phyloP scores from a whole-genome alignment of 139 green algal genomes.

The Closterium sp. region DNA sequence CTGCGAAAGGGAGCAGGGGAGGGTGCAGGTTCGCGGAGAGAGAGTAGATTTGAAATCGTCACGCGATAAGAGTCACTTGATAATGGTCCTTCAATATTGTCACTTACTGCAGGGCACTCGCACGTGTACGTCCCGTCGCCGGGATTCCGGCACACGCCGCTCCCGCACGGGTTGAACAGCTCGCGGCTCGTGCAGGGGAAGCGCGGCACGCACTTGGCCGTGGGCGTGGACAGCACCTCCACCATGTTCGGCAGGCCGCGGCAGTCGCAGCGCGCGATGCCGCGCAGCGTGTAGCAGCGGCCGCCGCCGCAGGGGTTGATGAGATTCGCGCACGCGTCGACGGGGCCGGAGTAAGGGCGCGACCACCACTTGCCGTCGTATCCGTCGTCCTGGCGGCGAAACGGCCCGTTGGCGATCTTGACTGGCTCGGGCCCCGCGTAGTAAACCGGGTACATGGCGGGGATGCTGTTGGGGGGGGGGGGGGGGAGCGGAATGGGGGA shows the following conservation, averaged over 20 bases:
- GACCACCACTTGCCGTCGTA: constrained; percentile 3
- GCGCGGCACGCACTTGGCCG: not conserved
- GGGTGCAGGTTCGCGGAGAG: no score
- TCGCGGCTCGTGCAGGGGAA: constrained; percentile 4
- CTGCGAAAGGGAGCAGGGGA: not conserved
- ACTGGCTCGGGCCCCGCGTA: not conserved
- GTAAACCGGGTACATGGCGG: not conserved
- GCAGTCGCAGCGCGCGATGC: not conserved
- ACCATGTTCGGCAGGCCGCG: not conserved
- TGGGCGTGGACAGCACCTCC: not conserved
- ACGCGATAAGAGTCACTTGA: no score
- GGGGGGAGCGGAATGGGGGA: not conserved
- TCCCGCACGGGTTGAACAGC: constrained; percentile 17
- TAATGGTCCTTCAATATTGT: no score
- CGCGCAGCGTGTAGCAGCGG: not conserved
- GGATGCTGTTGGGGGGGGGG: not conserved
- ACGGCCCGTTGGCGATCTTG: not conserved
- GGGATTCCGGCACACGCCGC: constrained; percentile 15
- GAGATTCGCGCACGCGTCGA: not conserved
- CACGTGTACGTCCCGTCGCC: constrained; percentile 31
- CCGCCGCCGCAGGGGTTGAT: constrained; percentile 1
- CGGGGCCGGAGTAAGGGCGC: not conserved
- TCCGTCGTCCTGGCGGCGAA: not conserved
- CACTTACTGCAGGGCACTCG: constrained; percentile 11
- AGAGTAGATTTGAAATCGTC: no score